Conservation (phyloP, 192 early-diverging fungal species). For the Coemansia javaensis region DNA sequence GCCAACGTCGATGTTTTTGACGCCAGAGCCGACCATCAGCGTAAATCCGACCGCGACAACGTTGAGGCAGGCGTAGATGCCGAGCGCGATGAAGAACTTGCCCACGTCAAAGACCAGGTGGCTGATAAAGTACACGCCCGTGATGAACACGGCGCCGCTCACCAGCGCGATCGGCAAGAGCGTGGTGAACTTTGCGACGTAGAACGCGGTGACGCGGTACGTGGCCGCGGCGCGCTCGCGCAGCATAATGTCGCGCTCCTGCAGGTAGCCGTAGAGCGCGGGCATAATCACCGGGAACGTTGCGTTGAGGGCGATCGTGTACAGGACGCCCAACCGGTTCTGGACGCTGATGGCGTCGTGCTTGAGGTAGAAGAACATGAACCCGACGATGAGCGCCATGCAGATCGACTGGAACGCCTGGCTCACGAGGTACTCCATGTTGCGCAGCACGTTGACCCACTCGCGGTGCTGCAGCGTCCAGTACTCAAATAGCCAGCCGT, state of each 20-base stretch:
- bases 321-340: slow-evolving; percentile 48
- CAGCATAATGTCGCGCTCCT: slow-evolving; percentile 54
- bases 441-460: slow-evolving; percentile 46
- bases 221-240: slow-evolving; percentile 60
- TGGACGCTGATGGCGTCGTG: slow-evolving; percentile 45
- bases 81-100: slow-evolving; percentile 42
- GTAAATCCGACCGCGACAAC: slow-evolving; percentile 44
- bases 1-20: slow-evolving; percentile 31
- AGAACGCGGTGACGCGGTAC: slow-evolving; percentile 60
- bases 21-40: slow-evolving; percentile 40
- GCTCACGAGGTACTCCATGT: slow-evolving; percentile 29
- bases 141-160: slow-evolving; percentile 28
- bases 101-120: slow-evolving; percentile 23
- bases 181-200: slow-evolving; percentile 58
- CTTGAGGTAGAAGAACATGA: slow-evolving; percentile 55
- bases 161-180: slow-evolving; percentile 41
- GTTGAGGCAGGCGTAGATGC: slow-evolving; percentile 30
- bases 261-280: slow-evolving; percentile 26
- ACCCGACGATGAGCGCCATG: slow-evolving; percentile 50
- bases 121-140: slow-evolving; percentile 42
- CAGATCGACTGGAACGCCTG: slow-evolving; percentile 32
- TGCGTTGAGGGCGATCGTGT: slow-evolving; percentile 49
- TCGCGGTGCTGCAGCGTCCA: slow-evolving; percentile 43
- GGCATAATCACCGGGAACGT: slow-evolving; percentile 62
- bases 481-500: slow-evolving; percentile 50